These are phyloP conservation scores for Geotrichum cucujoidarum DNA, from an alignment of 1,139 yeast genomes.

Conservation along the genomic window DNA sequence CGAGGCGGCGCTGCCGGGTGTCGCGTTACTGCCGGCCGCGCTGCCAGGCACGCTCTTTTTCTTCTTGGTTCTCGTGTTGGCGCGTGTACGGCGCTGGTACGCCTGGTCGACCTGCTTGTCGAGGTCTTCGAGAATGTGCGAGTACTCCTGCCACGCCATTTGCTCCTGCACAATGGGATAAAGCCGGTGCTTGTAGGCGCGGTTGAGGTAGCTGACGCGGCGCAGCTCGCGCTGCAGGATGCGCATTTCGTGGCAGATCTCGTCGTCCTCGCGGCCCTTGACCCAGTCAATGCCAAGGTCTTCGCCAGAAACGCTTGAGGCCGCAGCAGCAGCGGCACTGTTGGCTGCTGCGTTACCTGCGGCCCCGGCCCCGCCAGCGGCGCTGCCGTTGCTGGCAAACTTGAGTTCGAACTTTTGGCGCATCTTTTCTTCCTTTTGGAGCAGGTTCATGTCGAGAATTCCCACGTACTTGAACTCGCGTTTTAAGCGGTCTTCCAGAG, in stretches of 20 bases:
- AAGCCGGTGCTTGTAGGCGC: conserved; percentile 59
- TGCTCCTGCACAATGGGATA: conserved; percentile 81
- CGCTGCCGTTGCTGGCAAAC: conserved; percentile 4
- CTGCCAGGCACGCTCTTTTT: conserved; percentile 31
- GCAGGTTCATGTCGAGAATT: conserved; percentile 53
- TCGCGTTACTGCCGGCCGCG: neutral
- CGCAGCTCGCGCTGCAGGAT: conserved; percentile 63
- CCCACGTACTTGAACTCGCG: conserved; percentile 89
- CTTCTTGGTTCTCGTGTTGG: conserved; percentile 77
- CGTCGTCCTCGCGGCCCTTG: conserved; percentile 85
- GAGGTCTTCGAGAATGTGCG: conserved; percentile 82
- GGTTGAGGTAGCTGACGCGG: conserved; percentile 58
- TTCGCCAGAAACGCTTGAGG: conserved; percentile 12
- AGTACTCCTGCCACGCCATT: conserved; percentile 91
- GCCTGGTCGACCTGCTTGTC: conserved; percentile 97
- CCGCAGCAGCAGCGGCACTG: neutral
- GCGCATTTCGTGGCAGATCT: conserved; percentile 80
- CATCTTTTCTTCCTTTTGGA: conserved; percentile 35
- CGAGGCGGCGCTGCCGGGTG: conserved; percentile 18
- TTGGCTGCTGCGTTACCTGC: neutral
- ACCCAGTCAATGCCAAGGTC: conserved; percentile 66
- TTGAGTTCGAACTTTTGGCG: conserved; percentile 27
- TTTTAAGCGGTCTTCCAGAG: conserved; percentile 81
- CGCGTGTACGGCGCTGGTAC: conserved; percentile 75
- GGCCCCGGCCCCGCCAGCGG: neutral